Evolutionary conservation across 768 basidiomycete genomes (phyloP), one percentile per base, ranked within the genome.

Genomic region (Myochromella boudieri): DNA sequence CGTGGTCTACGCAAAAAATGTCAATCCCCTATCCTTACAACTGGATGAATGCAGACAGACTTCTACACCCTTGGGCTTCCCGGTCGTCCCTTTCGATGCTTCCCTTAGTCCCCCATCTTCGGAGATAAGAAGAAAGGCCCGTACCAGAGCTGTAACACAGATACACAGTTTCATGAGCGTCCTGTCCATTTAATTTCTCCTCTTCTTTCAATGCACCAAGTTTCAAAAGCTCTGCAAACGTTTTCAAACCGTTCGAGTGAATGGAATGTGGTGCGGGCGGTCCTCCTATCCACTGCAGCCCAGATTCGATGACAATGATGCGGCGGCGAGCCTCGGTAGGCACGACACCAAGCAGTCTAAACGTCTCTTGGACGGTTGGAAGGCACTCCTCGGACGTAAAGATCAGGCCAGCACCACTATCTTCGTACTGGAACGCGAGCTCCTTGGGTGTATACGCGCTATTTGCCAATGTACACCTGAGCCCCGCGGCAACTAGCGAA

Each of bases 381-480:
- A 89, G 51, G 4, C 86, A 70, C 0, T 77, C 69, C n/a, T 88
- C 87, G 47, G 80, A 79, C 9, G 78, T 72, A 45, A 91, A 79
- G 20, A 92, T 61, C 15, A 85, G 52, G 39, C 73, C 71, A 0
- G 92, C 85, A 3, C 75, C 66, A 42, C 83, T 84, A 58, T 94
- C 82, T 10, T 52, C 65, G 48, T 87, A 84, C 60, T 95, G 92
- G 62, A 81, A 81, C 1, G 70, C 73, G 0, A 94, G 75, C 59
- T 95, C 92, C 6, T 67, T 59, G 3, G 81, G 61, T 3, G 81
- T 85, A 57, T 89, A 93, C 0, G 74, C 72, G 48, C 76, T 81
- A 60, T 91, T 94, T 12, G 86, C 85, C 11, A 88, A 79, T 0
- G 90, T 87, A 42, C 79, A 77, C 34, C 78, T 67, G 12, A 89